Percentiles rank a stretch among this genome's conserved stretches.
Conservation (phyloP, 2,329 filamentous ascomycete genomes). For the Leptographium wingfieldii region DNA sequence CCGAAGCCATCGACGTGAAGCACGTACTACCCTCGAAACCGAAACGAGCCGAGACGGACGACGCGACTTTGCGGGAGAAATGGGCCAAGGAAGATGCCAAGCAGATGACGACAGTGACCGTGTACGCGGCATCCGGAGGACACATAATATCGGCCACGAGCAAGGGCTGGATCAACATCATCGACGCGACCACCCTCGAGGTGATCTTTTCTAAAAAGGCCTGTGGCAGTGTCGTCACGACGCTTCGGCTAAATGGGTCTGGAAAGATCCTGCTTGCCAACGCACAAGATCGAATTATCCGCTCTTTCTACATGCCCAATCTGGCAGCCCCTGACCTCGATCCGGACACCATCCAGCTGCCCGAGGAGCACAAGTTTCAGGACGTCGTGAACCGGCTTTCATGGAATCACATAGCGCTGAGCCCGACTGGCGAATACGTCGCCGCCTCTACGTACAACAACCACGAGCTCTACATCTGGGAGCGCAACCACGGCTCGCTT, state of each 20-base stretch:
- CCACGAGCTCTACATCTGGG: constrained; percentile 97
- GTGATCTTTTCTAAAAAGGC: constrained; percentile 86
- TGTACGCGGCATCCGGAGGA: constrained; percentile 74
- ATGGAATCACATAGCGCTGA: constrained; percentile 97
- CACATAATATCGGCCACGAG: constrained; percentile 89
- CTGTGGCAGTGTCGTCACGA: constrained; percentile 76
- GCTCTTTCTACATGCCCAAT: constrained; percentile 83
- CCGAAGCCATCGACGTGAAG: constrained; percentile 56
- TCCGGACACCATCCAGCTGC: constrained; percentile 73
- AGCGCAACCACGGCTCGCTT: constrained; percentile 81
- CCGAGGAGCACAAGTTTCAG: constrained; percentile 95
- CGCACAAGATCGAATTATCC: constrained; percentile 85
- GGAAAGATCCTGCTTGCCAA: constrained; percentile 85
- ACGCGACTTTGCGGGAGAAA: constrained; percentile 63
- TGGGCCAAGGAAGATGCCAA: constrained; percentile 85
- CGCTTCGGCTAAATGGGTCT: constrained; percentile 70
- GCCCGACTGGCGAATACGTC: constrained; percentile 87
- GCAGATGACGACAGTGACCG: constrained; percentile 83
- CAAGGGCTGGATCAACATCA: constrained; percentile 93
- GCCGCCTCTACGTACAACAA: constrained; percentile 97
- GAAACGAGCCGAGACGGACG: constrained; percentile 58
- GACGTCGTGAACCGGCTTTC: constrained; percentile 89
- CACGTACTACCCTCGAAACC: constrained; percentile 71
- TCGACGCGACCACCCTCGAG: constrained; percentile 66
- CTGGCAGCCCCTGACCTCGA: constrained; percentile 56